Evolutionary conservation across 805 yeast species (phyloP).

Genomic region (Scheffersomyces stipitis): DNA sequence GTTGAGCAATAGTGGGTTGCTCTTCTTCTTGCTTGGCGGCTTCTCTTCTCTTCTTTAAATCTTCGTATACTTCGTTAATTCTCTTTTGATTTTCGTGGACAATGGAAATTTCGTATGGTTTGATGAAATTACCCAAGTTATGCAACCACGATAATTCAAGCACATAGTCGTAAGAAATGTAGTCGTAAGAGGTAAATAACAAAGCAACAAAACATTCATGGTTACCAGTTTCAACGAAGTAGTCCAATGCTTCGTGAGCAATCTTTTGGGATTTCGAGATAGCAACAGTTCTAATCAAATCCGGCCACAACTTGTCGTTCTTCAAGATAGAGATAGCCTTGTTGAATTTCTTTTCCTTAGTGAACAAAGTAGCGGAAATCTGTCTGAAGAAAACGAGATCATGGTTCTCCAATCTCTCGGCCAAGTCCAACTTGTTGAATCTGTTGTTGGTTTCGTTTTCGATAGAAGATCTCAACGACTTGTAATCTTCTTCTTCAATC

Average conservation of each 20-base stretch:
- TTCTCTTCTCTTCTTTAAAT: conserved; percentile 68
- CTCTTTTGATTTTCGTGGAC: conserved; percentile 75
- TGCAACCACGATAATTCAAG: conserved; percentile 91
- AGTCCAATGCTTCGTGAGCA: conserved; percentile 83
- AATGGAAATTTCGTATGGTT: conserved; percentile 87
- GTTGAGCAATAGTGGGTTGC: conserved; percentile 53
- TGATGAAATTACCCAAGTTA: conserved; percentile 76
- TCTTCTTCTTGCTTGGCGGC: conserved; percentile 52
- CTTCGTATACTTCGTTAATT: conserved; percentile 63
- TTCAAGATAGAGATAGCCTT: conserved; percentile 87
- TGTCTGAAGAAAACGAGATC: conserved; percentile 90
- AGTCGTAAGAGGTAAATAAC: conserved; percentile 79
- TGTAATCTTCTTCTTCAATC: conserved; percentile 95
- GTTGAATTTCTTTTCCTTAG: conserved; percentile 90
- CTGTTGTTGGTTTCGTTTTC: conserved; percentile 78
- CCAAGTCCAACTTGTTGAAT: conserved; percentile 89
- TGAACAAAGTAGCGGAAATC: conserved; percentile 90
- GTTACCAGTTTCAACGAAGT: conserved; percentile 96
- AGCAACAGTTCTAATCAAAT: conserved; percentile 90
- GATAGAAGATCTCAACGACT: conserved; percentile 81
- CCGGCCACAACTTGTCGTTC: conserved; percentile 91
- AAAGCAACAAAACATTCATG: conserved; percentile 93
- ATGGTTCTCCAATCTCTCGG: conserved; percentile 90
- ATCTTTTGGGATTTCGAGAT: conserved; percentile 74
- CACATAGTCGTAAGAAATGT: conserved; percentile 78